phyloP scores from a whole-genome alignment of 1,284 basidiomycete species.

The Cutaneotrichosporon spelunceum region DNA sequence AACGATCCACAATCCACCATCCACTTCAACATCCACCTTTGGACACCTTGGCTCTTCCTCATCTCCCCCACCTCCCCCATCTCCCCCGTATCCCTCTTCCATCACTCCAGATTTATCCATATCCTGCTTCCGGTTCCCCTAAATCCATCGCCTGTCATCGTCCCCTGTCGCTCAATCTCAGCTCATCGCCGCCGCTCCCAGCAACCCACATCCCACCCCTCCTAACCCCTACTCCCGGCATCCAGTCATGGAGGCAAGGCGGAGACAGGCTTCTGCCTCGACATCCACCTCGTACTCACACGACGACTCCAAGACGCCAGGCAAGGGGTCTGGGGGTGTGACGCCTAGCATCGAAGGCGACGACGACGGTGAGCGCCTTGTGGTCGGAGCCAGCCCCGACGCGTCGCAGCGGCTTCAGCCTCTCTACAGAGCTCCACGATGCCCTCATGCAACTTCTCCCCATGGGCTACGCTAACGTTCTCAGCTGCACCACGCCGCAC shows the following conservation, averaged over 20 bases:
- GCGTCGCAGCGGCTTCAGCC: conserved; percentile 1
- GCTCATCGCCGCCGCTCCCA: background rate
- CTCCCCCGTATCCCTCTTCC: background rate
- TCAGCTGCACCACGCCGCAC: conserved; percentile 38
- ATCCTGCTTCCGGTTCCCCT: background rate
- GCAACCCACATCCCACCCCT: background rate
- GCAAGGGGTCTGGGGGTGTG: conserved; percentile 23
- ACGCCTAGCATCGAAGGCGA: conserved; percentile 27
- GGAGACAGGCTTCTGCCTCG: conserved; percentile 26
- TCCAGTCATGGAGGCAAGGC: conserved; percentile 26
- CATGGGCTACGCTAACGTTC: conserved; percentile 6
- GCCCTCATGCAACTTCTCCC: background rate
- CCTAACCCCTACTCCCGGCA: conserved; percentile 6
- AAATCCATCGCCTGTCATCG: background rate
- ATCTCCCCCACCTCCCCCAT: background rate
- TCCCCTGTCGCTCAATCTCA: background rate
- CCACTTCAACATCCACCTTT: background rate
- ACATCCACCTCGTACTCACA: conserved; percentile 24
- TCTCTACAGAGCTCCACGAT: conserved; percentile 5
- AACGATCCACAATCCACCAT: background rate
- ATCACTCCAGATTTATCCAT: background rate
- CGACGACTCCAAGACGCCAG: conserved; percentile 17
- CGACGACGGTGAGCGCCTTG: conserved; percentile 25
- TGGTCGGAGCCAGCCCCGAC: background rate
- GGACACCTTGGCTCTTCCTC: background rate